phyloP scores from a whole-genome alignment of 1,284 basidiomycete species.

The Boletus albobrunnescens region DNA sequence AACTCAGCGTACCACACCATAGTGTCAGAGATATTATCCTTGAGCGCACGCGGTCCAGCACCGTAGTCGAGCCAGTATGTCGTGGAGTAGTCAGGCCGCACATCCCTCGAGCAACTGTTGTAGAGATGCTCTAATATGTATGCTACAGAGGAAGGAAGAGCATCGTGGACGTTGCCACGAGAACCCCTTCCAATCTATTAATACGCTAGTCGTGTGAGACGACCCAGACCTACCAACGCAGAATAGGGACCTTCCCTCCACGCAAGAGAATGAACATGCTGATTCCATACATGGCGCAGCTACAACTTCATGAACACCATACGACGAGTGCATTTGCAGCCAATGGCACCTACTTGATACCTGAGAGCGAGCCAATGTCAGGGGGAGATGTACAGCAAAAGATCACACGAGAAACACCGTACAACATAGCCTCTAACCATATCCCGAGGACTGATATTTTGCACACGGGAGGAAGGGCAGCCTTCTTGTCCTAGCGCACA shows the following conservation, averaged over 20 bases:
- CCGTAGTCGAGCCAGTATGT: not conserved
- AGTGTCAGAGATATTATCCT: not conserved
- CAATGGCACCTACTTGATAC: not conserved
- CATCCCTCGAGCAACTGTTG: not conserved
- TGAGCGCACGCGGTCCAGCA: not conserved
- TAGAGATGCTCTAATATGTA: not conserved
- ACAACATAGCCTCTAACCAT: conserved; percentile 8
- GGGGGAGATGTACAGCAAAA: not conserved
- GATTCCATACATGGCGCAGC: not conserved
- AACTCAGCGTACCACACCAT: not conserved
- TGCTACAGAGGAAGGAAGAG: not conserved
- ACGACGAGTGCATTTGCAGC: not conserved
- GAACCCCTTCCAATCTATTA: not conserved
- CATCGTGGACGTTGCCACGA: not conserved
- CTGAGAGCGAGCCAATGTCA: not conserved
- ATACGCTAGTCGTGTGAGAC: not conserved
- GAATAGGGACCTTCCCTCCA: not conserved
- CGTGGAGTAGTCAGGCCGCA: not conserved
- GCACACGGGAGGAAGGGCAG: not conserved
- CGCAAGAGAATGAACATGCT: not conserved
- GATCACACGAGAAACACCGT: not conserved
- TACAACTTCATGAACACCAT: not conserved
- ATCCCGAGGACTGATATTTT: conserved; percentile 5
- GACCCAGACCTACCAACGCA: not conserved
- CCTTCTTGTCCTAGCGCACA: not conserved